Base-by-base conservation (phyloP, 257 asterid genomes). In the Primulina tabacum region DNA sequence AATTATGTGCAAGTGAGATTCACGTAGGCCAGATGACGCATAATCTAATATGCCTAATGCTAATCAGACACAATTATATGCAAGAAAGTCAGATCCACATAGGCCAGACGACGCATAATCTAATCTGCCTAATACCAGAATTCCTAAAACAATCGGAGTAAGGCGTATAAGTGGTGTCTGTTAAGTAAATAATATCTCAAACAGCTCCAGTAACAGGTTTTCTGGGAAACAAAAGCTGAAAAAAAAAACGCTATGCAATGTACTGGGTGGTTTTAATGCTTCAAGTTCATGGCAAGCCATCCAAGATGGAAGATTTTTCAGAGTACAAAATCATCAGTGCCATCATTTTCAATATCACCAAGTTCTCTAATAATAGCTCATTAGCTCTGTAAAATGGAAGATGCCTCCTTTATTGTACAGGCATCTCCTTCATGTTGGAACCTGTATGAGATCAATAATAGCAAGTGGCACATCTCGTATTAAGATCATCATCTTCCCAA, bases 391-490 rank as follows among this genome's bases (percentile, higher is more conserved):
- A 59, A 65, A 67, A 59, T 64, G 79, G 74, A 73, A 47, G 68
- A 72, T 78, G 78, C 79, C 81, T 76, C 85, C 90, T 71, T 82
- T 80, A 86, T 75, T 75, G 84, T 77, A 70, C 78, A 76, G 75
- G 76, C 73, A 79, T 83, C 77, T 77, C 83, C 89, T 78, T 77
- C 80, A 62, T 60, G 60, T 78, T 71, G 71, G 90, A 78, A 85
- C 96, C 98, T 90, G 97, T 90, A 88, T 53, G 87, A 81, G 87
- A 88, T 85, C 81, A 81, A 85, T 81, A 84, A 81, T 82, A 79
- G 84, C 86, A 76, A 83, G 86, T 70, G 74, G 92, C 83, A 87
- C 73, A 72, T 68, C 79, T 81, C 66, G 67, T 78, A 81, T 84
- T 75, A 86, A 86, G 81, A 77, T 81, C 71, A 78, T 71, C 69